A percentile compares a stretch with the other conserved stretches of the same genome.
Conservation (phyloP, 148 eudicot species). For the Suaeda aralocaspica region DNA sequence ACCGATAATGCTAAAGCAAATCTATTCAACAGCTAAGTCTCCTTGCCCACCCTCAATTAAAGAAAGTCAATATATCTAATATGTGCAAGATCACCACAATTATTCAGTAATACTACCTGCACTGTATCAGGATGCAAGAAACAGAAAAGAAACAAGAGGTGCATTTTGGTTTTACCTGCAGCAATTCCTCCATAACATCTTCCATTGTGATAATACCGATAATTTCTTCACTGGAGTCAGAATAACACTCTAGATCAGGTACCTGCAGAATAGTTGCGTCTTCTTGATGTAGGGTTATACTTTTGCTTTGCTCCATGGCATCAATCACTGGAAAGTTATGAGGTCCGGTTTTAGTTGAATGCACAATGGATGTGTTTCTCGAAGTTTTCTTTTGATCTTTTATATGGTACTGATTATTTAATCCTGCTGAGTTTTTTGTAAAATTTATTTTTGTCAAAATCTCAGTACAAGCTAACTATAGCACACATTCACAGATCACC, state of each 20-base stretch:
- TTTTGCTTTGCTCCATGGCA: slow-evolving; percentile 24
- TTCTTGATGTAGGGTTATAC: slow-evolving; percentile 12
- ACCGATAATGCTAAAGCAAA: too few species aligned
- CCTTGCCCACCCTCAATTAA: too few species aligned
- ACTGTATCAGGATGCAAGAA: background rate
- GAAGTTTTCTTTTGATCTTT: slow-evolving; percentile 25
- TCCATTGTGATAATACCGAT: slow-evolving; percentile 87
- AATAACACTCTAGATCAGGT: slow-evolving; percentile 29
- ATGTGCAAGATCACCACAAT: background rate
- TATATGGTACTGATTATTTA: slow-evolving; percentile 16
- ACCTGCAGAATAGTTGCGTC: slow-evolving; percentile 17
- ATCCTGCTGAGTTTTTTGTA: slow-evolving; percentile 18
- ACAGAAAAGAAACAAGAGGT: background rate
- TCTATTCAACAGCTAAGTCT: too few species aligned
- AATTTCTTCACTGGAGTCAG: slow-evolving; percentile 46
- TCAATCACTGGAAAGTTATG: slow-evolving; percentile 27
- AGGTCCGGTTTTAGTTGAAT: slow-evolving; percentile 32
- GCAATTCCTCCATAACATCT: slow-evolving; percentile 72
- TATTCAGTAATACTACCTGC: background rate
- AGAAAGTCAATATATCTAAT: too few species aligned
- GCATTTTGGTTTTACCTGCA: slow-evolving; percentile 48
- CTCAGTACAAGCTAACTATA: background rate
- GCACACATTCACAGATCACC: background rate
- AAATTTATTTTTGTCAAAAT: slow-evolving; percentile 1
- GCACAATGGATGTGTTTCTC: slow-evolving; percentile 31